Evolutionary conservation across 73 alveolate genomes (phyloP), one percentile per base, ranked within the genome.

Genomic region (Diophrys sp.): DNA sequence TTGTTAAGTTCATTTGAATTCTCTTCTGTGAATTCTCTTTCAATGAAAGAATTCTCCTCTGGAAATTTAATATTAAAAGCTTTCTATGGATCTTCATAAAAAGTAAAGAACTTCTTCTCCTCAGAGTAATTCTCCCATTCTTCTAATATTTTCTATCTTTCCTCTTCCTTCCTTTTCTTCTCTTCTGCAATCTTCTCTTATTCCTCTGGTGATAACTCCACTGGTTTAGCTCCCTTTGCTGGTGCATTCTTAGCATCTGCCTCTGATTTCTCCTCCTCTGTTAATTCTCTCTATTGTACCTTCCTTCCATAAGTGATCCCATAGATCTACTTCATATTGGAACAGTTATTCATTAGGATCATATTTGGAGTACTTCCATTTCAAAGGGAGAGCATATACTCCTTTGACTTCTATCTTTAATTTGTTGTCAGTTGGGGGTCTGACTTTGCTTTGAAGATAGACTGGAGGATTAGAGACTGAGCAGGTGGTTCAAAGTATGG

Each of bases 121-220:
- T 71, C 87, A 33, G 68, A 18, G 32, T 8, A 56, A 0, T 54
- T 0, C 0, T 77, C 67, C 85, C 87, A 75, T 29, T 25, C 29
- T n/a, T 14, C 23, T 25, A 28, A 25, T 68, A 56, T 26, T 31
- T 31, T 25, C 54, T 53, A 31, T 18, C 44, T 76, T 54, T 78
- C 79, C 33, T 54, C 79, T 78, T 84, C 88, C 56, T 80, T 53
- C 70, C 62, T 80, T 33, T 34, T 70, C 25, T 18, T 34, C 76
- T 83, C 87, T 79, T 76, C 73, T 68, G 62, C 83, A 23, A 67
- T 33, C 14, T 82, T 73, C 54, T 78, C 87, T 55, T 71, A 54
- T 70, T 89, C 96, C 55, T 88, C 93, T 8, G 85, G 80, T 0
- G 93, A 53, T 0, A 68, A 74, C 66, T 89, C 96, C 1, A 75